A percentile compares a stretch with the other conserved stretches of the same genome.
These are phyloP conservation scores for Chloranthus sessilifolius DNA, from an alignment of 164 flowering plant species.

Conservation along the genomic window DNA sequence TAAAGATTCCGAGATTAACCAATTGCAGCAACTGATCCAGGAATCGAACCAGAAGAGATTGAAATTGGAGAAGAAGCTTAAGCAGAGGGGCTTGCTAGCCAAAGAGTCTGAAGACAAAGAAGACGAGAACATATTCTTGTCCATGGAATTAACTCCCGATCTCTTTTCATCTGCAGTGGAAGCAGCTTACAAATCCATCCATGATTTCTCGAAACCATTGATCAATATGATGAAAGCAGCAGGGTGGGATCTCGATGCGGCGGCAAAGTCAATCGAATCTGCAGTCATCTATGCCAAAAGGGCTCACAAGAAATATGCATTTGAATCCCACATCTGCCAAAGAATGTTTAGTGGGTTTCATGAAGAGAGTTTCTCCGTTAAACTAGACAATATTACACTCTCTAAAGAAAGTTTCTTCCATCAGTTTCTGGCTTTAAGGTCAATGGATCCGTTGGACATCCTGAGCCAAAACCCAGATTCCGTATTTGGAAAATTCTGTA, in stretches of 20 bases:
- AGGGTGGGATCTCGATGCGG: conserved; percentile 98
- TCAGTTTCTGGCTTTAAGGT: conserved; percentile 66
- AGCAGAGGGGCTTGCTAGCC: conserved; percentile 67
- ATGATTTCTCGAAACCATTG: conserved; percentile 91
- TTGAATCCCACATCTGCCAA: conserved; percentile 83
- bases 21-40: conserved; percentile 72
- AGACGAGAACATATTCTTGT: conserved; percentile 46
- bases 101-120: conserved; percentile 58
- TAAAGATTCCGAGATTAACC: conserved; percentile 80
- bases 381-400: conserved; percentile 31
- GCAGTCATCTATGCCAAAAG: conserved; percentile 72
- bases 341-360: conserved; percentile 87
- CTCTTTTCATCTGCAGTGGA: conserved; percentile 67
- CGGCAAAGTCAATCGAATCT: conserved; percentile 80
- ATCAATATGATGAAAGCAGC: conserved; percentile 99
- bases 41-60: conserved; percentile 63
- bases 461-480: conserved; percentile 81
- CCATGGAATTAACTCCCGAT: conserved; percentile 62
- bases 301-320: conserved; percentile 96
- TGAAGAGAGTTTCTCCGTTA: conserved; percentile 59
- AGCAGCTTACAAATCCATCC: conserved; percentile 70
- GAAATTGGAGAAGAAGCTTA: conserved; percentile 82
- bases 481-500: conserved; percentile 71
- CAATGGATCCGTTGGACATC: conserved; percentile 74
- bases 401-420: conserved; percentile 67